A percentile compares a stretch with the other conserved stretches of the same genome.
Conservation (phyloP, 257 asterid species). For the Solanum pinnatisectum region DNA sequence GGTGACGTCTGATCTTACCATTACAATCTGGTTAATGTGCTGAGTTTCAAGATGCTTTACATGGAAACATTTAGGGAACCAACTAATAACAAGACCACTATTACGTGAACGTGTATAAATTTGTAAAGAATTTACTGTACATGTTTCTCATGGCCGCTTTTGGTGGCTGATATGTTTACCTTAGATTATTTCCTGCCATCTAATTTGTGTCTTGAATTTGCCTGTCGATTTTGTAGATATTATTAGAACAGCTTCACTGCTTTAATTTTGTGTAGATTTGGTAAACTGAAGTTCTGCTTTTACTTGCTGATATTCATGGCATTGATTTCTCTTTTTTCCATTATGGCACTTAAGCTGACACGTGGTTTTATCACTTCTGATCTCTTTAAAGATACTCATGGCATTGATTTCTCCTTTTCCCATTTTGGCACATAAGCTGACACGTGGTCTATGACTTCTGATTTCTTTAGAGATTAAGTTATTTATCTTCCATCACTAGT, state of each 20-base stretch:
- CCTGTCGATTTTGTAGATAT: background rate
- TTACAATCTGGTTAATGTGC: background rate
- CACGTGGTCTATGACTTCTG: background rate
- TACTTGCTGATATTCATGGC: background rate
- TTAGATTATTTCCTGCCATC: background rate
- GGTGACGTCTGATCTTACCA: background rate
- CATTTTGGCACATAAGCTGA: background rate
- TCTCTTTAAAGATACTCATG: background rate
- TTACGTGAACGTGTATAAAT: background rate
- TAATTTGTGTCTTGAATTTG: background rate
- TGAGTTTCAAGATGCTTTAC: background rate
- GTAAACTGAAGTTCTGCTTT: background rate
- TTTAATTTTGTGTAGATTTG: background rate
- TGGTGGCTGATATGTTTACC: background rate
- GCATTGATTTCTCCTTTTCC: background rate
- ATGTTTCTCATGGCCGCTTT: background rate
- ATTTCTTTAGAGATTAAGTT: background rate
- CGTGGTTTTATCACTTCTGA: background rate
- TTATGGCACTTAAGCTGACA: background rate
- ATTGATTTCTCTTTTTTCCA: background rate
- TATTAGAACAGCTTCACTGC: background rate
- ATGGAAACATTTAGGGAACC: background rate
- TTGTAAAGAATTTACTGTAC: background rate
- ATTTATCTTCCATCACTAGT: background rate
- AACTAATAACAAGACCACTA: background rate